Conservation (phyloP, 2,329 filamentous ascomycete genomes). For the Fusarium albidum region DNA sequence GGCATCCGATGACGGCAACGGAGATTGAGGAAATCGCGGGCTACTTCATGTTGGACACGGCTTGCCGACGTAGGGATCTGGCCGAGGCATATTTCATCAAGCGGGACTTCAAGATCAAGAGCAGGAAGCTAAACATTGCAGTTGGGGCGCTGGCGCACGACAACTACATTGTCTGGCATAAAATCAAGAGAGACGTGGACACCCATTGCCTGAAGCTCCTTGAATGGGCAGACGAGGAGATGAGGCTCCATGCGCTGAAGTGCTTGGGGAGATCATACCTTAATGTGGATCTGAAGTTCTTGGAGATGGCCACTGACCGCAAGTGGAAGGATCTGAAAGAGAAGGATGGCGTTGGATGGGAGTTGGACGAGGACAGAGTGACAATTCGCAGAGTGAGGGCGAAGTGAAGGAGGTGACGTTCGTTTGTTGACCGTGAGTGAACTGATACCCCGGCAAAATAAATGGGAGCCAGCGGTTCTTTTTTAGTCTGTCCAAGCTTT, state of each 20-base stretch:
- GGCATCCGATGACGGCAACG: slow-evolving; percentile 71
- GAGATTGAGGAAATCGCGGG: slow-evolving; percentile 82
- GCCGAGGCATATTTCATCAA: slow-evolving; percentile 76
- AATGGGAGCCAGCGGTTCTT: slow-evolving; percentile 11
- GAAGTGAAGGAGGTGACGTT: slow-evolving; percentile 45
- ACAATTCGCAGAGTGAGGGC: slow-evolving; percentile 72
- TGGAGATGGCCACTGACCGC: slow-evolving; percentile 73
- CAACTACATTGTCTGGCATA: slow-evolving; percentile 83
- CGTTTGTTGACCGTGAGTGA: slow-evolving; percentile 8
- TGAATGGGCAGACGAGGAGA: slow-evolving; percentile 79
- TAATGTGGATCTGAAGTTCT: slow-evolving; percentile 70
- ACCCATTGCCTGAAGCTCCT: slow-evolving; percentile 82
- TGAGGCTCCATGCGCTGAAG: slow-evolving; percentile 82
- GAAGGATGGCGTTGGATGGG: slow-evolving; percentile 83
- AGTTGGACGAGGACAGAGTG: slow-evolving; percentile 75
- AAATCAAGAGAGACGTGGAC: slow-evolving; percentile 75
- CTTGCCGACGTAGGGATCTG: slow-evolving; percentile 82
- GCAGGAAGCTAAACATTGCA: slow-evolving; percentile 73
- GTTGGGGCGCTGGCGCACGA: slow-evolving; percentile 78
- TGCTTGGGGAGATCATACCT: slow-evolving; percentile 87
- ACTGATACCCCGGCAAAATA: slow-evolving; percentile 12
- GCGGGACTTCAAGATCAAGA: slow-evolving; percentile 66
- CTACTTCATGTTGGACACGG: slow-evolving; percentile 87
- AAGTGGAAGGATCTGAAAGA: slow-evolving; percentile 76
- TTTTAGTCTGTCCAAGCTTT: neutral